phyloP scores from a whole-genome alignment of 2,329 filamentous ascomycete genomes.

The Microcyclospora pomicola region DNA sequence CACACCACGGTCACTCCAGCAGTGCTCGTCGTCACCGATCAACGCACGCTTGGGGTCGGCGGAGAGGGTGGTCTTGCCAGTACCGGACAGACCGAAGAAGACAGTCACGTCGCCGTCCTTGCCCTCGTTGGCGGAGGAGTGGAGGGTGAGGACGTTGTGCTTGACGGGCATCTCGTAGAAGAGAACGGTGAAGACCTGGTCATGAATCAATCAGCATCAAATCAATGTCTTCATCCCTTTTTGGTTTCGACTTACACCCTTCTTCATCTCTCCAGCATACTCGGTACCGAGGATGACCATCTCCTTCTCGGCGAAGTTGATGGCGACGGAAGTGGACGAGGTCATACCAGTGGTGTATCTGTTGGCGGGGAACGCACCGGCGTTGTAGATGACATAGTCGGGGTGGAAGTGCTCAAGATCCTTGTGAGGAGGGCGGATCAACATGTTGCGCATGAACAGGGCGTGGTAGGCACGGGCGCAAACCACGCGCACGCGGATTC shows the following conservation, averaged over 20 bases:
- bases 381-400: constrained; percentile 99
- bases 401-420: constrained; percentile 97
- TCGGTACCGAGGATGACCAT: constrained; percentile 99
- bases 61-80: constrained; percentile 95
- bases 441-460: constrained; percentile 99
- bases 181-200: constrained; percentile 77
- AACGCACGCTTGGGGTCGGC: constrained; percentile 91
- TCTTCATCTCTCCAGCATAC: constrained; percentile 56
- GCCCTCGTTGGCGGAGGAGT: constrained; percentile 97
- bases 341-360: constrained; percentile 98
- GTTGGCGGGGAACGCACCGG: constrained; percentile 95
- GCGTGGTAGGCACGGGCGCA: constrained; percentile 99
- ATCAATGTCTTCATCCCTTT: too few species aligned
- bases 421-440: constrained; percentile 81
- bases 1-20: constrained; percentile 91
- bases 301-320: constrained; percentile 99
- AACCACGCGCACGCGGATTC: constrained; percentile 92
- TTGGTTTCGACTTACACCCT: too few species aligned
- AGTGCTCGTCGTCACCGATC: constrained; percentile 99
- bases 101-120: constrained; percentile 89
- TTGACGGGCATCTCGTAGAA: constrained; percentile 99
- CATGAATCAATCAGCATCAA: too few species aligned
- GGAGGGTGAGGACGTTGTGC: constrained; percentile 95
- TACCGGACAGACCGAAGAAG: constrained; percentile 97
- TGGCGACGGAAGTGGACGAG: constrained; percentile 89